These are phyloP conservation scores for Alternaria incomplexa DNA, from an alignment of 2,329 filamentous ascomycete genomes.

Conservation along the genomic window DNA sequence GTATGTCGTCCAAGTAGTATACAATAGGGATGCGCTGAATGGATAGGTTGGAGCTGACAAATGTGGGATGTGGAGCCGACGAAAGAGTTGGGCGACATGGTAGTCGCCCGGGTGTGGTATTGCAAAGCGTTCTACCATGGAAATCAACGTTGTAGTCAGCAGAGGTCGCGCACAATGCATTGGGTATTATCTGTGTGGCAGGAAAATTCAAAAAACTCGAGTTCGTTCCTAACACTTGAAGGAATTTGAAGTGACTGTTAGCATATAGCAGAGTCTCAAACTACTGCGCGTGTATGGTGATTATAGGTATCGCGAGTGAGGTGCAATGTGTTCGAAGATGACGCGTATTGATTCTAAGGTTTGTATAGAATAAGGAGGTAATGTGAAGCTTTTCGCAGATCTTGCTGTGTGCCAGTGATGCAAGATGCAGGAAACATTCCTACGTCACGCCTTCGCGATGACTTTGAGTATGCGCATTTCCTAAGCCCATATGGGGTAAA, in stretches of 20 bases:
- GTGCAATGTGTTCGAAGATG: background rate
- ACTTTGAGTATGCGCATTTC: background rate
- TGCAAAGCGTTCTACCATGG: background rate
- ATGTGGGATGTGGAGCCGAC: background rate
- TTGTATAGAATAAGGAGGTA: background rate
- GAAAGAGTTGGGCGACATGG: background rate
- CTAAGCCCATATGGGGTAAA: background rate
- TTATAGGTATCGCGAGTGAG: rapidly evolving
- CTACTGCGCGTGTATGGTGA: background rate
- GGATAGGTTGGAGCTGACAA: background rate
- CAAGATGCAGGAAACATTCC: background rate
- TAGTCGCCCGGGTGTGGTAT: background rate
- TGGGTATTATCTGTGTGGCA: background rate
- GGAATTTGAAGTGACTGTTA: background rate
- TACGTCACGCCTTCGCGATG: background rate
- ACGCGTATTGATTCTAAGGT: rapidly evolving
- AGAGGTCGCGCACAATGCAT: background rate
- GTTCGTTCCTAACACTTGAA: no score
- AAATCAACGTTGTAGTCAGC: background rate
- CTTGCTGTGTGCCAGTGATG: background rate
- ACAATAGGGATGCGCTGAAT: background rate
- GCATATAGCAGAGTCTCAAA: background rate
- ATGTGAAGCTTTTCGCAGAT: background rate
- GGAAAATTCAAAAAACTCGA: no score
- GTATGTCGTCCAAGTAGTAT: background rate